These are phyloP conservation scores for Physcomitrellopsis africana DNA, from an alignment of 225 moss, liverwort and hornwort species.

Conservation along the genomic window DNA sequence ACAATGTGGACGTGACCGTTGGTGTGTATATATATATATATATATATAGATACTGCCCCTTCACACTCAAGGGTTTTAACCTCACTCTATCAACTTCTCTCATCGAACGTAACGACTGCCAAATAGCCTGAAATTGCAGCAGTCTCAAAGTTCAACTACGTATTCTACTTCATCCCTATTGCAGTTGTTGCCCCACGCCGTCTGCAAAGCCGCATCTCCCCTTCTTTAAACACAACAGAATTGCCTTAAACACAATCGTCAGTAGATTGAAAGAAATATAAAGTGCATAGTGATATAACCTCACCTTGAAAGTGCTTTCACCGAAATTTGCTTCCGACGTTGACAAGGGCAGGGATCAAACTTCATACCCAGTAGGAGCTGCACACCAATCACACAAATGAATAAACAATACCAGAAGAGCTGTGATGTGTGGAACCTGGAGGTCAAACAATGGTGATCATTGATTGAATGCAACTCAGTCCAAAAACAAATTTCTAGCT, in stretches of 20 bases:
- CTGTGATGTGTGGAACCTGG: not conserved
- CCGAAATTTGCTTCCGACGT: not conserved
- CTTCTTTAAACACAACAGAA: not conserved
- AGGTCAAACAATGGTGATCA: not conserved
- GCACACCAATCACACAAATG: not conserved
- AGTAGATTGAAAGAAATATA: slow-evolving; percentile 1
- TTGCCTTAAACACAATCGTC: not conserved
- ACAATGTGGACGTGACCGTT: slow-evolving; percentile 46
- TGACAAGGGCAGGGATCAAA: not conserved
- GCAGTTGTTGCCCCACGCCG: not conserved
- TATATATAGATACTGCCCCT: slow-evolving; percentile 29
- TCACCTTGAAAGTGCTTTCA: not conserved
- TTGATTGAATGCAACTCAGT: not conserved
- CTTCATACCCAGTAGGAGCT: not conserved
- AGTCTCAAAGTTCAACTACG: not conserved
- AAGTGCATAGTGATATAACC: not conserved
- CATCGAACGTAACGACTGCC: slow-evolving; percentile 24
- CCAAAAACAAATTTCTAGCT: not conserved
- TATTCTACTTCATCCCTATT: too few species aligned
- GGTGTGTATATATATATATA: not conserved
- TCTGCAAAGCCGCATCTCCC: not conserved
- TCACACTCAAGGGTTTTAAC: slow-evolving; percentile 24
- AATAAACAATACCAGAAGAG: not conserved
- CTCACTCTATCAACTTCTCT: slow-evolving; percentile 14
- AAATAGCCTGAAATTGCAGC: not conserved